phyloP scores from a whole-genome alignment of 805 yeast species.

The Candida nonsorbophila region DNA sequence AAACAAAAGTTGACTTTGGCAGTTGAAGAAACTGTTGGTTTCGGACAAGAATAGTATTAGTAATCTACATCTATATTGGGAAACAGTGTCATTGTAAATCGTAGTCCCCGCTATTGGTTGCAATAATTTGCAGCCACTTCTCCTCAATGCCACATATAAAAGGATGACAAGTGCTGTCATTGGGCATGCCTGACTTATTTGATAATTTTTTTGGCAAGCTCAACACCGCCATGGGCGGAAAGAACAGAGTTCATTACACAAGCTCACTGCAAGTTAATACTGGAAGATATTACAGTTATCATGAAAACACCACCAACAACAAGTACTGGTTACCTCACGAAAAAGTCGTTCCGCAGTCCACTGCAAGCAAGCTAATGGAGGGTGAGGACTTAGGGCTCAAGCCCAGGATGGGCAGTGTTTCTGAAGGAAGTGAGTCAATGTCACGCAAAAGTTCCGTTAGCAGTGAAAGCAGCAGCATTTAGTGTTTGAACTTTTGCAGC shows the following conservation, averaged over 20 bases:
- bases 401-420: constrained; percentile 8
- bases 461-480: neutral
- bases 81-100: too few relatives aligned
- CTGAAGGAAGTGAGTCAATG: constrained; percentile 2
- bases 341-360: too few relatives aligned
- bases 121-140: too few relatives aligned
- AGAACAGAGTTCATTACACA: constrained; percentile 24
- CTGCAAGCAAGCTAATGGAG: neutral
- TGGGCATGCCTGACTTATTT: constrained; percentile 27
- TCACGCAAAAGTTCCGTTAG: neutral
- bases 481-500: constrained; percentile 5
- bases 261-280: constrained; percentile 30
- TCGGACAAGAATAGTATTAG: constrained; percentile 79
- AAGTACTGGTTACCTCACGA: constrained; percentile 38
- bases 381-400: constrained; percentile 3
- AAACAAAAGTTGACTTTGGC: constrained; percentile 91
- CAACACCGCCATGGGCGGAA: constrained; percentile 26
- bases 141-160: too few relatives aligned
- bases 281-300: constrained; percentile 33
- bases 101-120: too few relatives aligned
- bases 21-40: constrained; percentile 98
- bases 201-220: constrained; percentile 33
- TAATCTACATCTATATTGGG: neutral
- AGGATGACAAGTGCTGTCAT: too few relatives aligned
- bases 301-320: constrained; percentile 29